phyloP scores from a whole-genome alignment of 805 yeast species.

The Jamesozyma hellenica region DNA sequence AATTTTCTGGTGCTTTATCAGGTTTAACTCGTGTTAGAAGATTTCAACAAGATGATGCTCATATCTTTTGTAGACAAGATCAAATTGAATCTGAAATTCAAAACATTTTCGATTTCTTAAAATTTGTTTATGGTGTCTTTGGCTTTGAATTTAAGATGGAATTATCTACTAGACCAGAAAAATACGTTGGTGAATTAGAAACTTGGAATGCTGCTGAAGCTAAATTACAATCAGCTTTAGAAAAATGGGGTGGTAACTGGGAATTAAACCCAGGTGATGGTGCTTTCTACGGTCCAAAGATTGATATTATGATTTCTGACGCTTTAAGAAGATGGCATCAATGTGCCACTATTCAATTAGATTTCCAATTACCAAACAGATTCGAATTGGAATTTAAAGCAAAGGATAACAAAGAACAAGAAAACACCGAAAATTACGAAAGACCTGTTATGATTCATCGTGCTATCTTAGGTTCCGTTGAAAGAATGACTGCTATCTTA shows the following conservation, averaged over 20 bases:
- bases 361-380: constrained; percentile 94
- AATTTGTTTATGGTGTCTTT: constrained; percentile 78
- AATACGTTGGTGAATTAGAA: constrained; percentile 85
- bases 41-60: constrained; percentile 99
- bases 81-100: constrained; percentile 83
- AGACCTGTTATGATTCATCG: constrained; percentile 99
- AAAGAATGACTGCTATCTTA: constrained; percentile 97
- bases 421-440: constrained; percentile 40
- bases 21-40: constrained; percentile 95
- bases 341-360: constrained; percentile 97
- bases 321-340: constrained; percentile 96
- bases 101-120: constrained; percentile 75
- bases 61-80: constrained; percentile 87
- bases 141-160: constrained; percentile 96
- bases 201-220: constrained; percentile 91
- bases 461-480: constrained; percentile 96
- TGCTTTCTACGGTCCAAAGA: constrained; percentile 92
- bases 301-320: constrained; percentile 90
- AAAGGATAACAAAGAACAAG: constrained; percentile 39
- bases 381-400: constrained; percentile 83
- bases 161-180: constrained; percentile 94
- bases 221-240: constrained; percentile 72
- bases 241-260: constrained; percentile 84
- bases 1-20: constrained; percentile 88
- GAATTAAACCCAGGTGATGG: constrained; percentile 96